Evolutionary conservation across 176 grass and related monocot genomes (phyloP), one percentile per base, ranked within the genome.

Genomic region (Stipa capillata): DNA sequence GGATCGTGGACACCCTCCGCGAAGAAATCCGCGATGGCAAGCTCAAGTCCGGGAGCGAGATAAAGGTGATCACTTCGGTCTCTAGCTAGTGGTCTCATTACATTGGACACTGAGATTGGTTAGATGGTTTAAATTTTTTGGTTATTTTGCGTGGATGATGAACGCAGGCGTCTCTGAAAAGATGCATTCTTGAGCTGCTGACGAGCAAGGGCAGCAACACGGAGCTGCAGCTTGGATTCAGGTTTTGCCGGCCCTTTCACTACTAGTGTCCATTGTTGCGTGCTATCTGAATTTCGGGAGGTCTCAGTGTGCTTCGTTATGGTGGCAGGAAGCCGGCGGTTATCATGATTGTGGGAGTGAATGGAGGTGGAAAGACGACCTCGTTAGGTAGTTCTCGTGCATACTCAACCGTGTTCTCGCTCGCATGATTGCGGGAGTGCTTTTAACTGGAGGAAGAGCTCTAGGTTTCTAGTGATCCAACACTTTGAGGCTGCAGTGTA

Each of bases 351-450:
- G 90, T 98, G 42, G 96, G 96, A 62, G 96, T 98, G 56, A 98
- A 98, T 82, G 96, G 96, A 14, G 92, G 96, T 80, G 96, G 96
- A 73, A 95, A 98, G 48, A 98, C 96, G 48, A 98, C 92, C 0
- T 95, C 92, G 1, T 65, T 98, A 76, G 96, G 92, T 98, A 94
- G 50, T 81, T 55, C 79, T 50, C 9, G 34, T n/a, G 1, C 49
- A 79, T 65, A 24, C 20, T 73, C 47, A 8, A 23, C 42, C 36
- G 24, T 32, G 8, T 78, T 34, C 4, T 3, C 0, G 3, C 35
- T 77, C 31, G 33, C 18, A 47, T 82, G n/a, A n/a, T n/a, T n/a
- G n/a, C n/a, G n/a, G n/a, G n/a, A n/a, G 5, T 71, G 16, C 47
- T 55, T 10, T 39, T 53, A 55, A 47, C 27, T 7, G 42, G 28